A percentile compares a stretch with the other conserved stretches of the same genome.
phyloP scores from a whole-genome alignment of 495 filamentous ascomycete species.

The Geopyxis carbonaria region DNA sequence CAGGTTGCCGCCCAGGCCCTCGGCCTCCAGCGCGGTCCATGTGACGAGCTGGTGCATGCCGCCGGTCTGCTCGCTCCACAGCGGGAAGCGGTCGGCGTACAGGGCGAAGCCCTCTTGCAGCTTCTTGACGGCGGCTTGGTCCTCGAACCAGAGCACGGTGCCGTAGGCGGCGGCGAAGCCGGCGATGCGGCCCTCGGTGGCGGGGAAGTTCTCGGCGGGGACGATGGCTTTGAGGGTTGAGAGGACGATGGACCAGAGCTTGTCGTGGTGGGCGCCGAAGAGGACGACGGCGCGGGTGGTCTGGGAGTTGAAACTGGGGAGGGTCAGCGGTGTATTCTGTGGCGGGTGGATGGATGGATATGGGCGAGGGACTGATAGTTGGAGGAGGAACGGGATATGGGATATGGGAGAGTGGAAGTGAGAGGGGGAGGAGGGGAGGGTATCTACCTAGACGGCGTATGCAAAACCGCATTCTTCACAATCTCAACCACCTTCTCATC shows the following conservation, averaged over 20 bases:
- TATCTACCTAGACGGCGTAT: slow-evolving; percentile 29
- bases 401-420: background rate
- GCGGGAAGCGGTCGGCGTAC: slow-evolving; percentile 46
- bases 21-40: slow-evolving; percentile 50
- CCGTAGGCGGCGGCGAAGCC: slow-evolving; percentile 41
- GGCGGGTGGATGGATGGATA: too few relatives aligned
- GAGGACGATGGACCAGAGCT: slow-evolving; percentile 43
- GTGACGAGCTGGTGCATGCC: slow-evolving; percentile 51
- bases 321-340: too few relatives aligned
- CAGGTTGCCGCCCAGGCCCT: slow-evolving; percentile 55
- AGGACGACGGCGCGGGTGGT: slow-evolving; percentile 43
- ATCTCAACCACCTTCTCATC: slow-evolving; percentile 39
- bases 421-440: background rate
- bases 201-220: slow-evolving; percentile 34
- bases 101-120: slow-evolving; percentile 37
- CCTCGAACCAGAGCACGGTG: slow-evolving; percentile 28
- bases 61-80: slow-evolving; percentile 42
- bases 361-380: too few relatives aligned
- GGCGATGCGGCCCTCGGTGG: slow-evolving; percentile 33
- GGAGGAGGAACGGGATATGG: background rate
- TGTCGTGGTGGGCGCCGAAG: slow-evolving; percentile 44
- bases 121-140: slow-evolving; percentile 32
- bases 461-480: slow-evolving; percentile 35
- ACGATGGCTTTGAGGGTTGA: slow-evolving; percentile 40
- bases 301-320: slow-evolving; percentile 52